A percentile compares a stretch with the other conserved stretches of the same genome.
Conservation (phyloP, 768 basidiomycete genomes). For the Leucogyrophana mollusca region DNA sequence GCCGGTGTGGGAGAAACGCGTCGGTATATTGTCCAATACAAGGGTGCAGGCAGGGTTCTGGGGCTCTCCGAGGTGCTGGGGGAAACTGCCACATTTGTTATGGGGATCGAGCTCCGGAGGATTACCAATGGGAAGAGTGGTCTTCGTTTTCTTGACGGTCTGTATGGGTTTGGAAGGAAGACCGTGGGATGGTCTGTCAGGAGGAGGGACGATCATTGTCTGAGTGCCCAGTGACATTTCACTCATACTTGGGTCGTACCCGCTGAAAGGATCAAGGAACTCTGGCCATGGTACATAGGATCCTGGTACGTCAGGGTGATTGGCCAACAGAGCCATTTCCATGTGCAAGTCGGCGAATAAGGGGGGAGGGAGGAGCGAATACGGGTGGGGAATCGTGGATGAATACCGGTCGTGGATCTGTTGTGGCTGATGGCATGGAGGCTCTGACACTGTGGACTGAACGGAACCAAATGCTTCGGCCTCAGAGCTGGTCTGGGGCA, state of each 20-base stretch:
- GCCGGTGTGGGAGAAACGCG: constrained; percentile 39
- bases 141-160: constrained; percentile 2
- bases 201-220: background rate
- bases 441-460: too few relatives aligned
- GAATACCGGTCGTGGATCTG: too few relatives aligned
- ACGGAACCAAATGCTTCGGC: too few relatives aligned
- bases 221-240: background rate
- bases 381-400: too few relatives aligned
- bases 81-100: constrained; percentile 48
- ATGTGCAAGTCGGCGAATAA: too few relatives aligned
- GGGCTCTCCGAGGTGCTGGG: constrained; percentile 18
- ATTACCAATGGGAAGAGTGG: constrained; percentile 40
- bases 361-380: too few relatives aligned
- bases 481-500: too few relatives aligned
- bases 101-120: constrained; percentile 42
- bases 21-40: constrained; percentile 57
- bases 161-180: background rate
- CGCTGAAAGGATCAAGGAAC: background rate
- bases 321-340: too few relatives aligned
- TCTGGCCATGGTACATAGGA: constrained; percentile 2
- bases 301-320: too few relatives aligned
- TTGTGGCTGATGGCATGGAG: too few relatives aligned
- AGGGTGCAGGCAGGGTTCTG: constrained; percentile 52
- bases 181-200: background rate
- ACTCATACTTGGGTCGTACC: too few relatives aligned